Base-by-base conservation (phyloP, 78 protist genomes). In the Fonticula alba region DNA sequence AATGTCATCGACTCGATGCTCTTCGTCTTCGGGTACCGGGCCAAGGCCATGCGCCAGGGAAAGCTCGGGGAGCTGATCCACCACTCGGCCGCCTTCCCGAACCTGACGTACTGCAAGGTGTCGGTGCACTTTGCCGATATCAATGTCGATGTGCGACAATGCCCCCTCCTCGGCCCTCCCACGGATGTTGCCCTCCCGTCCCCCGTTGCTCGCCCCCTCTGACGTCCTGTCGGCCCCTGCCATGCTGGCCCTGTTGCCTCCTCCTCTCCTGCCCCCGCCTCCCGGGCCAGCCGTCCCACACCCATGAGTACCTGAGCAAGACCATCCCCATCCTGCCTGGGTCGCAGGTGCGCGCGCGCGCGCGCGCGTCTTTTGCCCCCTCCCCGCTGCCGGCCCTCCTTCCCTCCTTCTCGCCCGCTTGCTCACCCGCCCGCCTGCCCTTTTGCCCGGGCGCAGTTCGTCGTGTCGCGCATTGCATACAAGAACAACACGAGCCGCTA, bases 1-100 rank as follows among this genome's bases (percentile, higher is more conserved):
- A 97, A 97, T 67, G 98, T 96, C 22, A 91, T 97, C 50, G 99
- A 97, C 62, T 88, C 98, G 15, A 64, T 95, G 76, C 82, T 91
- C 32, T 97, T 97, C 66, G 99, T 93, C 37, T 95, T 97, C 66
- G 99, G 99, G 32, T 77, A 67, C 58, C 54, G 86, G 17, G 97
- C 98, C 33, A 73, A 72, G 56, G 26, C 72, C 46, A 80, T 98
- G 52, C 87, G 99, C 22, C 84, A 85, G 51, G 74, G 70, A 22
- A 89, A 87, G 56, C 36, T 93, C 15, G 35, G 81, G 0, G 98
- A 93, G 64, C 90, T 97, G 35, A 87, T 97, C 47, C 99, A 97
- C 80, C 68, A 79, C 38, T 89, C 97, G 0, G 85, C 66, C 41
- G 33, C 54, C 1, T 72, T 77, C 57, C 75, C 66, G 36, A 56